Base-by-base conservation (phyloP, 495 filamentous ascomycete genomes). In the Xylaria venustula region DNA sequence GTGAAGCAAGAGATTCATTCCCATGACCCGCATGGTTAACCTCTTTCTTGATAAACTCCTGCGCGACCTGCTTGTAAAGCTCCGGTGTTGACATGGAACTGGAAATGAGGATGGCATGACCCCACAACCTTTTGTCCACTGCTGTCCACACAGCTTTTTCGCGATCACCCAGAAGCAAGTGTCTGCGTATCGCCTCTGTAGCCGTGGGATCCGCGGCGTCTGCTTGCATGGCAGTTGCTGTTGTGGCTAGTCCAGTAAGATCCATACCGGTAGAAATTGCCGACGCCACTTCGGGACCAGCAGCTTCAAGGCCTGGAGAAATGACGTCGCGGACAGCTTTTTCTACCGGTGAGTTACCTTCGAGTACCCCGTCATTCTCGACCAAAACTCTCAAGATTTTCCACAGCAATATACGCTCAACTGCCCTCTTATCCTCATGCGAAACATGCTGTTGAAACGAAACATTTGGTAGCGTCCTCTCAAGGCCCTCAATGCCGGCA, bases 131-230 rank as follows among this genome's bases (percentile, higher is more conserved):
- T 70, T 89, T 88, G 68, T 99, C 95, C n/a, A 90, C 93, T 7
- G 95, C 95, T 58, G 85, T 79, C 94, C 94, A 98, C 11, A 96
- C 88, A 2, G 95, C 95, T 66, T 93, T 91, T 67, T 96, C 92
- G 11, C 90, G 83, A 30, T 99, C 89, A 12, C 95, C 94, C 36
- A 80, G 73, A 6, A 96, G 75, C 22, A 99, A 82, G 62, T 85
- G 75, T 25, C 79, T 85, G 9, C 90, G 86, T 48, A 99, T 80
- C 32, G 81, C 79, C 56, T 90, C 85, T 9, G 94, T 70, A 14
- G 87, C 83, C 3, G 83, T 76, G 17, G 85, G 78, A 71, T 93
- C 87, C 15, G 87, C 79, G 3, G 84, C 76, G 61, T 96, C 91
- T 1, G 85, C 50, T 48, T 71, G 76, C 66, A 77, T 66, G 7